These are phyloP conservation scores for Phytophthora hybrid DNA, from an alignment of 352 stramenopile genomes.

Conservation along the genomic window DNA sequence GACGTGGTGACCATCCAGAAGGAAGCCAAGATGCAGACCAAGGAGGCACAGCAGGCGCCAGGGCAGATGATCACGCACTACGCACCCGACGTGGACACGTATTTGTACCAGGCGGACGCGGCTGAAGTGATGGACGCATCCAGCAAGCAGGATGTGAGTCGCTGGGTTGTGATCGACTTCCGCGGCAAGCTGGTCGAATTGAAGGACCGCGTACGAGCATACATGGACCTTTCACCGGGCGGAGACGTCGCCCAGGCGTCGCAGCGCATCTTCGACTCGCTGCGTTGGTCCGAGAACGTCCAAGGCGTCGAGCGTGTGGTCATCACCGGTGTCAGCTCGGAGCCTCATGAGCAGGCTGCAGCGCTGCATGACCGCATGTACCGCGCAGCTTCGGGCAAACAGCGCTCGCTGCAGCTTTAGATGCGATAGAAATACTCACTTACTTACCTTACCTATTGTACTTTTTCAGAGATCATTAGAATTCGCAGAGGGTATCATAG, in stretches of 20 bases:
- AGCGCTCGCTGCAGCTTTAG: constrained; percentile 58
- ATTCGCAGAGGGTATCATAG: constrained; percentile 16
- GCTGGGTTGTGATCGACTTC: constrained; percentile 89
- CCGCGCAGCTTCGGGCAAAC: constrained; percentile 80
- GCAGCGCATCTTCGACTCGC: constrained; percentile 81
- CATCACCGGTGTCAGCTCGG: constrained; percentile 61
- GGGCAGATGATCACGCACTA: constrained; percentile 98
- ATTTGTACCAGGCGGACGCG: constrained; percentile 69
- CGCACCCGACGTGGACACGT: constrained; percentile 95
- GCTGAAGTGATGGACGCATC: constrained; percentile 46
- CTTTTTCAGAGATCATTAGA: constrained; percentile 31
- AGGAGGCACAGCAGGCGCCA: constrained; percentile 90
- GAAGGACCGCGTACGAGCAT: constrained; percentile 61
- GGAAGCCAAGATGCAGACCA: constrained; percentile 66
- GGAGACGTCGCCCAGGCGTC: constrained; percentile 81
- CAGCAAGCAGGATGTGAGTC: constrained; percentile 39
- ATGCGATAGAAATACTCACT: constrained; percentile 5
- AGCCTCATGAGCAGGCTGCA: constrained; percentile 73
- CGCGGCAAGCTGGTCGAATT: constrained; percentile 59
- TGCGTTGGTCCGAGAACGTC: constrained; percentile 88
- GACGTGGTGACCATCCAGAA: constrained; percentile 77
- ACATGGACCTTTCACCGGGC: constrained; percentile 77
- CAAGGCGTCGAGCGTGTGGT: constrained; percentile 73
- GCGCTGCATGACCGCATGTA: constrained; percentile 89
- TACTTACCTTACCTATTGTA: constrained; percentile 20